These are phyloP conservation scores for Malus hybrid DNA, from an alignment of 331 rosid genomes.

Conservation along the genomic window DNA sequence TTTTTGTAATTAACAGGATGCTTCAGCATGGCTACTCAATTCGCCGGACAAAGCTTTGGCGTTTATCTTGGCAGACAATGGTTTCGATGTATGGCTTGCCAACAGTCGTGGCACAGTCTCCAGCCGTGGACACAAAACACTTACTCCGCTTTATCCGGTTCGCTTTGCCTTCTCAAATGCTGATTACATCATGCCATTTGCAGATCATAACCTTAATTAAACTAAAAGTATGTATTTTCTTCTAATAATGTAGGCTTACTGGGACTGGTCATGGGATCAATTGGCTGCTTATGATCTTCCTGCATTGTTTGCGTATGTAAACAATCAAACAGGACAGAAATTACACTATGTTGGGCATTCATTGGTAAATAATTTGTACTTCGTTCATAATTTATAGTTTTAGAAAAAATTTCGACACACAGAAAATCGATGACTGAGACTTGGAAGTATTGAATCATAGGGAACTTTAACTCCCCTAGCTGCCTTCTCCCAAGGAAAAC, in stretches of 20 bases:
- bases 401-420: too few species aligned
- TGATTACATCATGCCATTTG: background rate
- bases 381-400: background rate
- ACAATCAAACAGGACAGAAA: constrained; percentile 55
- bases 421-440: background rate
- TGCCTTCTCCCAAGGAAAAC: constrained; percentile 63
- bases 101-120: constrained; percentile 19
- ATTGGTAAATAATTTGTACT: constrained; percentile 30
- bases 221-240: background rate
- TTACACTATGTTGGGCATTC: constrained; percentile 79
- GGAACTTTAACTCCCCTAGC: constrained; percentile 83
- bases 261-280: constrained; percentile 96
- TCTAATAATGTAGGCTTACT: constrained; percentile 34
- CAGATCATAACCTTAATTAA: background rate
- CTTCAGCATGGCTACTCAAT: constrained; percentile 44
- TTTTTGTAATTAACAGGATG: constrained; percentile 45
- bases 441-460: constrained; percentile 25
- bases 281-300: constrained; percentile 73
- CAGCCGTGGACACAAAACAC: constrained; percentile 52
- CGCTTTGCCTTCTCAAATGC: background rate
- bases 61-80: constrained; percentile 67
- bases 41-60: constrained; percentile 64
- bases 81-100: constrained; percentile 81
- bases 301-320: constrained; percentile 52
- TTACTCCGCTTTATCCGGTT: constrained; percentile 33